Evolutionary conservation across 1,284 basidiomycete genomes (phyloP).

Genomic region (Rhodotorula sp.): DNA sequence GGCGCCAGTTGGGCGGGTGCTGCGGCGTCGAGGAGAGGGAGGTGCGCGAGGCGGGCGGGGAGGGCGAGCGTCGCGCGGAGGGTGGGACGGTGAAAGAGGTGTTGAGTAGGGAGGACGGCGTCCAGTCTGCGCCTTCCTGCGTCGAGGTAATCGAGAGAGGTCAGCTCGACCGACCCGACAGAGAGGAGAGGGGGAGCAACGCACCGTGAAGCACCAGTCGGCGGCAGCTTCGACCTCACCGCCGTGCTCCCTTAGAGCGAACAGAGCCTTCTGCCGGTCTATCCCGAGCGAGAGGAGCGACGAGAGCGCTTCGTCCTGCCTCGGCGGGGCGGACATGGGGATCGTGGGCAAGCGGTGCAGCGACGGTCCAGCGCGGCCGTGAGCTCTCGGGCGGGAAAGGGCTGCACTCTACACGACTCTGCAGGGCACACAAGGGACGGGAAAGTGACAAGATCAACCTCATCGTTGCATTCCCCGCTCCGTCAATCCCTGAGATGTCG

Average conservation of each 20-base stretch:
- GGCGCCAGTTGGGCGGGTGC: constrained; percentile 14
- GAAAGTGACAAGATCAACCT: neutral
- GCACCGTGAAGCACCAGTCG: constrained; percentile 35
- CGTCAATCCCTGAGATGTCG: neutral
- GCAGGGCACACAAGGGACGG: neutral
- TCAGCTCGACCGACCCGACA: neutral
- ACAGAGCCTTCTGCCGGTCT: constrained; percentile 15
- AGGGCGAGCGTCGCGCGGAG: neutral
- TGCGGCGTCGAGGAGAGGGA: neutral
- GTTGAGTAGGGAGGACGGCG: constrained; percentile 20
- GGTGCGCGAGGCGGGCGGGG: neutral
- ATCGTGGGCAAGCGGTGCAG: neutral
- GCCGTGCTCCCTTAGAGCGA: constrained; percentile 25
- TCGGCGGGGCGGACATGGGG: neutral
- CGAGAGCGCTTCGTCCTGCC: neutral
- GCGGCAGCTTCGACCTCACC: constrained; percentile 30
- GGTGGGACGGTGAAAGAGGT: neutral
- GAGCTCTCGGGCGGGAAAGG: neutral
- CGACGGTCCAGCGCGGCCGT: neutral
- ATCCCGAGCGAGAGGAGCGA: constrained; percentile 28
- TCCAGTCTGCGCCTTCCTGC: constrained; percentile 37
- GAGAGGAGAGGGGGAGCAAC: neutral
- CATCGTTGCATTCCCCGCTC: neutral
- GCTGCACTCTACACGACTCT: neutral
- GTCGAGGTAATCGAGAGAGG: neutral